These are phyloP conservation scores for Verticillium klebahnii DNA, from an alignment of 2,329 filamentous ascomycete genomes.

Conservation along the genomic window DNA sequence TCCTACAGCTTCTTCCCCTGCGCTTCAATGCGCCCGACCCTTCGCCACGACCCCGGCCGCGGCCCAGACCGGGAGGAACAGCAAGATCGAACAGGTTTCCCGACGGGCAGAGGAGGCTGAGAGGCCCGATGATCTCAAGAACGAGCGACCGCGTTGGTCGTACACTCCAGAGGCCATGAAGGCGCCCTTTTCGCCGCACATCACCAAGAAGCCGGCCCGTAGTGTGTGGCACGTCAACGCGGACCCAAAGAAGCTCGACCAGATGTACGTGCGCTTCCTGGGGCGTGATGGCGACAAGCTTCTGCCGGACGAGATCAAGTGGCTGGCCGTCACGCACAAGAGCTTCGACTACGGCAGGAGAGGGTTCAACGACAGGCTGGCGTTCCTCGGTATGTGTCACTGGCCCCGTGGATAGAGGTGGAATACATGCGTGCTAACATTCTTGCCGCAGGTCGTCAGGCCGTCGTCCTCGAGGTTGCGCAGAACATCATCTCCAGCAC, in stretches of 20 bases:
- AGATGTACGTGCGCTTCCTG: constrained; percentile 72
- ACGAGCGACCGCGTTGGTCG: constrained; percentile 57
- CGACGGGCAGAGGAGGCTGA: constrained; percentile 5
- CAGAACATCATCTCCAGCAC: constrained; percentile 56
- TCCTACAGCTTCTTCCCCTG: constrained; percentile 3
- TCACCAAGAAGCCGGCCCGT: constrained; percentile 46
- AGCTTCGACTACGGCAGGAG: constrained; percentile 93
- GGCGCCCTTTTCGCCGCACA: constrained; percentile 61
- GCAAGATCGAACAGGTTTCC: constrained; percentile 8
- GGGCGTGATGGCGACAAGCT: constrained; percentile 67
- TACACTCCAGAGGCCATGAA: constrained; percentile 67
- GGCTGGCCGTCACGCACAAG: constrained; percentile 96
- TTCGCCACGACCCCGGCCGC: constrained; percentile 7
- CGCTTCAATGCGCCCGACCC: constrained; percentile 6
- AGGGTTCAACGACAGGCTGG: constrained; percentile 90
- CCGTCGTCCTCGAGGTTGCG: constrained; percentile 19
- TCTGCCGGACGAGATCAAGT: constrained; percentile 88
- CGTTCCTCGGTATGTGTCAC: constrained; percentile 67
- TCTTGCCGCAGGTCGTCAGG: constrained; percentile 17
- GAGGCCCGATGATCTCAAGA: constrained; percentile 6
- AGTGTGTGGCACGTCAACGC: constrained; percentile 67
- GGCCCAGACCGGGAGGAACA: background rate
- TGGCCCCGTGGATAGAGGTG: background rate
- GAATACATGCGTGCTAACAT: background rate
- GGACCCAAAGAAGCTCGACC: constrained; percentile 68